Evolutionary conservation across 2,329 filamentous ascomycete genomes (phyloP), one percentile per base, ranked within the genome.

Genomic region (Atkinsonella texensis): DNA sequence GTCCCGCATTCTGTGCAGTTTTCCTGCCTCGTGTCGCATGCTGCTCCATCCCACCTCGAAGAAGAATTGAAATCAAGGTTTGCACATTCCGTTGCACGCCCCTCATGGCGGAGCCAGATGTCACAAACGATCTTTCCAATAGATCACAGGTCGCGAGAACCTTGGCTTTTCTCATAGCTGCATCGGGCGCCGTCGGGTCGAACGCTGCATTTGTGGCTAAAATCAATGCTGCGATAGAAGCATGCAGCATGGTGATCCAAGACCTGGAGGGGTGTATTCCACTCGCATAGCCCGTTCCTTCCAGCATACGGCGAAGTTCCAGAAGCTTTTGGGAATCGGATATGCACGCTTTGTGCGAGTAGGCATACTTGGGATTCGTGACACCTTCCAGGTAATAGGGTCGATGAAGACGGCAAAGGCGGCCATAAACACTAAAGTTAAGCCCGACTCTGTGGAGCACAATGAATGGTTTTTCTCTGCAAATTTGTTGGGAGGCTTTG

Each of bases 391-490:
- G 32, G 43, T 54, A 46, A 35, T 53, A 54, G 3, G 55, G 47
- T 41, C 53, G 48, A 35, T 56, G 55, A 23, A 56, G 55, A 15
- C 55, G 52, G 49, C 55, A 54, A 10, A 54, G 49, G 32, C 55
- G 52, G 28, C 47, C 50, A 28, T 55, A 32, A 32, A 49, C 41
- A 46, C 53, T 51, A 20, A 56, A 52, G 44, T 56, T 52, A 31
- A 56, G 15, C 33, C 50, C 32, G 12, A 47, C 38, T 17, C 53
- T 32, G 20, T 56, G 55, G 23, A 52, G 46, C 20, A 47, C 46
- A 31, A 56, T 49, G 20, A 52, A 44, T 1, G 53, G 55, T 13
- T 44, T 32, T 2, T 52, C 43, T 39, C 18, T 28, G 33, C 50
- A 52, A 12, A 48, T 48, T 3, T 42, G 31, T n/a, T 23, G 4